Percentiles rank a stretch among this genome's conserved stretches.
Evolutionary conservation across 1,139 yeast species (phyloP).

Genomic region (Saccharomyces hybrid): DNA sequence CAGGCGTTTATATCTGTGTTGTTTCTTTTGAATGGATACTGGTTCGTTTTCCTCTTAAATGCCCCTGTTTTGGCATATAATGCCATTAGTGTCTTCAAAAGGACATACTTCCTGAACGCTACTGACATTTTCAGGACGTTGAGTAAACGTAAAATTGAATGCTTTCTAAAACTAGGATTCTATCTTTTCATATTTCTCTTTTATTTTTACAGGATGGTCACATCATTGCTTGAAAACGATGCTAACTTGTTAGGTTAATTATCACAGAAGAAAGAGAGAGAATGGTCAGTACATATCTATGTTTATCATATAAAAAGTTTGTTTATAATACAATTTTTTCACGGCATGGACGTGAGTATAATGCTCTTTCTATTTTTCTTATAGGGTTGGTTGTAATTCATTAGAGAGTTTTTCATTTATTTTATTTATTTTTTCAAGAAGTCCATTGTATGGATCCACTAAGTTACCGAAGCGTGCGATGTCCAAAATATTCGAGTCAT

Average conservation of each 20-base stretch:
- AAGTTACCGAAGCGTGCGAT: conserved; percentile 9
- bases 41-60: background rate
- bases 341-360: too few species aligned
- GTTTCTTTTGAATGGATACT: background rate
- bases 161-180: background rate
- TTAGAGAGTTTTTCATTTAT: conserved; percentile 9
- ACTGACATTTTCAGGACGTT: background rate
- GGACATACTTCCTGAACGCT: background rate
- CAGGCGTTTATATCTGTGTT: background rate
- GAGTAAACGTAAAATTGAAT: background rate
- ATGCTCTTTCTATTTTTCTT: too few species aligned
- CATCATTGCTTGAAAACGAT: background rate
- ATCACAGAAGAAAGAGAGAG: background rate
- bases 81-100: background rate
- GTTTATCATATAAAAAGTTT: background rate
- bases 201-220: background rate
- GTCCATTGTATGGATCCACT: conserved; percentile 20
- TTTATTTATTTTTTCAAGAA: conserved; percentile 7
- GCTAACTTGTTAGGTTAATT: background rate
- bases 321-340: background rate
- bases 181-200: background rate
- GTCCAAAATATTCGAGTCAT: conserved; percentile 1
- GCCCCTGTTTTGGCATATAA: background rate
- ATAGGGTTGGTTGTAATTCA: background rate
- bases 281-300: background rate